A percentile compares a stretch with the other conserved stretches of the same genome.
phyloP scores from a whole-genome alignment of 1,284 basidiomycete genomes.

The Wolfiporia cocos region DNA sequence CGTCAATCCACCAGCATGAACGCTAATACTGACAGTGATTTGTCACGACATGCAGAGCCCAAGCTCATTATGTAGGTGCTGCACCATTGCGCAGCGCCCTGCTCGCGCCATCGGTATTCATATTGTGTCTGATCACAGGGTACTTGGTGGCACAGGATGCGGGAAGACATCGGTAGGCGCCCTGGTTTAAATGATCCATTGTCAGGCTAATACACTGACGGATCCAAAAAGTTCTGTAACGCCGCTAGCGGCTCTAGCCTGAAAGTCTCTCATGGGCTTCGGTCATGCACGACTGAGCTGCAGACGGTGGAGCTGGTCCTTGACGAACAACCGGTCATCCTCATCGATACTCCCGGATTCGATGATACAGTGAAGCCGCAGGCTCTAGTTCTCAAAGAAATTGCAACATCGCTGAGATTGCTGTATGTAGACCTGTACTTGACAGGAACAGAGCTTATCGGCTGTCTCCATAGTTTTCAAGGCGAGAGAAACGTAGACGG shows the following conservation, averaged over 20 bases:
- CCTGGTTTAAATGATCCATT: neutral
- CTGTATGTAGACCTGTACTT: neutral
- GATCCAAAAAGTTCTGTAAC: constrained; percentile 21
- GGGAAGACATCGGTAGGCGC: neutral
- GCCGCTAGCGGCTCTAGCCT: constrained; percentile 13
- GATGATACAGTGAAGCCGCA: constrained; percentile 33
- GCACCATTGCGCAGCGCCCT: too few species aligned
- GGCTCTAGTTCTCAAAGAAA: constrained; percentile 30
- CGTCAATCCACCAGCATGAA: too few species aligned
- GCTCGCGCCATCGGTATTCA: too few species aligned
- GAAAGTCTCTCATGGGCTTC: constrained; percentile 10
- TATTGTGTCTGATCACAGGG: too few species aligned
- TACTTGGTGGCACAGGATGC: neutral
- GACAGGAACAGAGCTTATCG: too few species aligned
- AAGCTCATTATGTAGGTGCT: too few species aligned
- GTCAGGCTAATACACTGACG: neutral
- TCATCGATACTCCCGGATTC: constrained; percentile 34
- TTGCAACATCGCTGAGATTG: neutral
- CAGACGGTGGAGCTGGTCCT: constrained; percentile 9
- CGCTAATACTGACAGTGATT: too few species aligned
- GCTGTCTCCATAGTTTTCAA: constrained; percentile 25
- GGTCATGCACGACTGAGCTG: constrained; percentile 15
- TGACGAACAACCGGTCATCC: neutral
- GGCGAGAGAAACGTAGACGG: constrained; percentile 35
- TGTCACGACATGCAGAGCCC: too few species aligned